Evolutionary conservation across 768 basidiomycete genomes (phyloP).

Genomic region (Mycena capillaripes): DNA sequence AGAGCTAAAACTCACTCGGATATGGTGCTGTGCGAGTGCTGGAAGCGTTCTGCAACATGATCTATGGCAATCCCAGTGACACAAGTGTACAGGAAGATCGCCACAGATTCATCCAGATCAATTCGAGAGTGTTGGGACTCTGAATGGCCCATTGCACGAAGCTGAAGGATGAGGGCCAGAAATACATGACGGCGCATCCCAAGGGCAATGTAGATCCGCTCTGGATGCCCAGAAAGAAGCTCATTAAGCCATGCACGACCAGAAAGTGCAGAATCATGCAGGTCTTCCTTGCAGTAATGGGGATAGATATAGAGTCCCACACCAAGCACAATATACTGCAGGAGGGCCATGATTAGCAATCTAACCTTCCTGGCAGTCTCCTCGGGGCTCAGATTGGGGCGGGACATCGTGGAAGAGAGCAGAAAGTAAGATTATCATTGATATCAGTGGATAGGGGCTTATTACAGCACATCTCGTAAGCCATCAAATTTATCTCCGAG

Average conservation of each 20-base stretch:
- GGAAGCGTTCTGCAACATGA: too few relatives aligned
- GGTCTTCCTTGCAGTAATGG: too few relatives aligned
- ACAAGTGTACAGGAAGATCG: slow-evolving; percentile 45
- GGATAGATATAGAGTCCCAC: too few relatives aligned
- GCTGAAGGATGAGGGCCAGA: slow-evolving; percentile 15
- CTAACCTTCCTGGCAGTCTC: slow-evolving; percentile 42
- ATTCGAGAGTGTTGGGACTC: slow-evolving; percentile 16
- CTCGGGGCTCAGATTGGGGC: not conserved
- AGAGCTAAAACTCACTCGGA: too few relatives aligned
- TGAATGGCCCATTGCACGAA: not conserved
- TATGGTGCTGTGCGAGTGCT: too few relatives aligned
- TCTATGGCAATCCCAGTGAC: slow-evolving; percentile 48
- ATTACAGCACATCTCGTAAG: too few relatives aligned
- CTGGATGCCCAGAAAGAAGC: too few relatives aligned
- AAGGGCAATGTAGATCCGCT: too few relatives aligned
- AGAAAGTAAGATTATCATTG: not conserved
- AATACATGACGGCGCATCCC: too few relatives aligned
- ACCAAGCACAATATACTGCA: slow-evolving; percentile 16
- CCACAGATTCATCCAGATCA: slow-evolving; percentile 41
- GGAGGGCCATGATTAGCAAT: slow-evolving; percentile 35
- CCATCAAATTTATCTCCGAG: too few relatives aligned
- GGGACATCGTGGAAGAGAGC: not conserved
- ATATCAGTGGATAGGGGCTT: not conserved
- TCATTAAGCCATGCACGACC: too few relatives aligned
- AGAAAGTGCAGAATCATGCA: too few relatives aligned